Percentiles rank a stretch among this genome's conserved stretches.
Evolutionary conservation across 2,329 filamentous ascomycete genomes (phyloP).

Genomic region (Colletotrichum navitas): DNA sequence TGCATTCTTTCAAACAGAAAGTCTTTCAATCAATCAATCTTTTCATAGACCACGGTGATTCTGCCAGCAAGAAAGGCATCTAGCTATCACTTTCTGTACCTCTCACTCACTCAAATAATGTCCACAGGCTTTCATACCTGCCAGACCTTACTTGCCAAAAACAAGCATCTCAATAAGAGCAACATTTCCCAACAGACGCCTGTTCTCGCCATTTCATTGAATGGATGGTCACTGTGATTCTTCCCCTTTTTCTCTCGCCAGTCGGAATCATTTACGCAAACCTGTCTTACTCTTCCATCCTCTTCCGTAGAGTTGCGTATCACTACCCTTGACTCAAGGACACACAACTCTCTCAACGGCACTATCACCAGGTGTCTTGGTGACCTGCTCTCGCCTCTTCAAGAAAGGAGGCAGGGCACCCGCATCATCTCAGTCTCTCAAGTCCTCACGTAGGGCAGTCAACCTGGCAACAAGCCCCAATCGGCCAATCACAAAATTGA

Average conservation of each 20-base stretch:
- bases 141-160: not conserved
- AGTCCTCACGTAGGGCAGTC: not conserved
- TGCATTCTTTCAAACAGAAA: not conserved
- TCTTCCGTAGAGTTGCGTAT: not conserved
- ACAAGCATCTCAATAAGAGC: not conserved
- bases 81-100: not conserved
- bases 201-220: too few species aligned
- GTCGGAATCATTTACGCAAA: accelerated
- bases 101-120: not conserved
- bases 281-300: too few species aligned
- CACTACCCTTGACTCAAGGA: not conserved
- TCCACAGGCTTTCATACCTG: not conserved
- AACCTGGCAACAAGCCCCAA: not conserved
- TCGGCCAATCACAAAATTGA: constrained; percentile 9
- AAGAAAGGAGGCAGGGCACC: not conserved
- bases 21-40: not conserved
- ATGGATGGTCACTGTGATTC: accelerated
- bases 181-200: accelerated
- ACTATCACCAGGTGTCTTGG: too few species aligned
- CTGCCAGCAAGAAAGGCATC: accelerated
- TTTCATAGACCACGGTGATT: not conserved
- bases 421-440: not conserved
- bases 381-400: not conserved
- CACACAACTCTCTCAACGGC: not conserved
- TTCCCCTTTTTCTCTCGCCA: not conserved